These are phyloP conservation scores for Penicillium paxilli DNA, from an alignment of 495 filamentous ascomycete genomes.

Conservation along the genomic window DNA sequence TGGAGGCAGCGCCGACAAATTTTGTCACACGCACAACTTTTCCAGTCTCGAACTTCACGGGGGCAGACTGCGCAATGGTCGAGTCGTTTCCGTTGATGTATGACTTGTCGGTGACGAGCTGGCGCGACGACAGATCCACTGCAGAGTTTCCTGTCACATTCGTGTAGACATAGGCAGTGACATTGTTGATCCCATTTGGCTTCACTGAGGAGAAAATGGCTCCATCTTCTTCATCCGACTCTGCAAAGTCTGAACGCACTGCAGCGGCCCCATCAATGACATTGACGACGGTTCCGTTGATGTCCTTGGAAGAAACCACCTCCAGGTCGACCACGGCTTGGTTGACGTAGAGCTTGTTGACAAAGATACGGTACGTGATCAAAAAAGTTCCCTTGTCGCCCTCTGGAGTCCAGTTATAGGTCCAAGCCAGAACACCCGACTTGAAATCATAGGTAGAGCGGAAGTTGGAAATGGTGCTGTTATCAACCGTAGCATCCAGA, in stretches of 20 bases:
- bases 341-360: constrained; percentile 62
- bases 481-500: constrained; percentile 61
- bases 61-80: constrained; percentile 57
- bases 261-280: constrained; percentile 60
- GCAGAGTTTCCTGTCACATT: constrained; percentile 44
- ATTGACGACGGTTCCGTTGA: constrained; percentile 55
- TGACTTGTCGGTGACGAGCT: constrained; percentile 38
- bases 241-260: constrained; percentile 56
- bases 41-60: constrained; percentile 49
- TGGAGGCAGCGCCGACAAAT: constrained; percentile 61
- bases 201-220: constrained; percentile 59
- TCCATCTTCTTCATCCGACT: constrained; percentile 46
- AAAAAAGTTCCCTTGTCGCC: constrained; percentile 49
- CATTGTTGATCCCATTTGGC: constrained; percentile 54
- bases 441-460: constrained; percentile 62
- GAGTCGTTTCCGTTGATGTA: constrained; percentile 58
- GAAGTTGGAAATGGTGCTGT: constrained; percentile 59
- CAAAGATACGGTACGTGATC: constrained; percentile 60
- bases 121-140: constrained; percentile 48
- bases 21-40: constrained; percentile 54
- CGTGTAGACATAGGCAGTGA: constrained; percentile 60
- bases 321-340: constrained; percentile 62
- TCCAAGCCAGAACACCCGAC: constrained; percentile 62
- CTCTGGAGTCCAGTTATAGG: constrained; percentile 65
- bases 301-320: constrained; percentile 47